phyloP scores from a whole-genome alignment of 1,284 basidiomycete species.

The Boletus semigastroideus region DNA sequence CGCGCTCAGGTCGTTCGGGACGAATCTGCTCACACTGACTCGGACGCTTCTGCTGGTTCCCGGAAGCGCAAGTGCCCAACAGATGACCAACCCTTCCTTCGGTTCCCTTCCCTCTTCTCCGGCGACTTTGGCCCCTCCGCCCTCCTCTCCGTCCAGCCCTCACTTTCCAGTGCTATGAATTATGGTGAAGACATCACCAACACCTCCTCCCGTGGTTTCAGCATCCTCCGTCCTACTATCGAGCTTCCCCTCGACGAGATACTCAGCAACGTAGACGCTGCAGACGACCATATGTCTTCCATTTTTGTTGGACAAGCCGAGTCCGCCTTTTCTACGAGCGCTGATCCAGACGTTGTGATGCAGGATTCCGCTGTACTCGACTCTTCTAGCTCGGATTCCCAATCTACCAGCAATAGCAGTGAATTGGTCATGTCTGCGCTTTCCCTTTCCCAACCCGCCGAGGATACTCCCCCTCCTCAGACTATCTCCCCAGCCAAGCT shows the following conservation, averaged over 20 bases:
- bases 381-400: slow-evolving; percentile 7
- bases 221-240: slow-evolving; percentile 72
- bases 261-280: slow-evolving; percentile 37
- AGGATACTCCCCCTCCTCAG: slow-evolving; percentile 40
- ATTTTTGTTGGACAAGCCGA: slow-evolving; percentile 12
- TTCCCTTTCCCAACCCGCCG: slow-evolving; percentile 39
- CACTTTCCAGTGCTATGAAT: slow-evolving; percentile 62
- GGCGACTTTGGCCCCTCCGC: slow-evolving; percentile 73
- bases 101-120: slow-evolving; percentile 70
- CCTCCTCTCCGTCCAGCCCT: slow-evolving; percentile 65
- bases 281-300: slow-evolving; percentile 17
- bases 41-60: slow-evolving; percentile 37
- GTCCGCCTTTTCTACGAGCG: not conserved
- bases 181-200: slow-evolving; percentile 70
- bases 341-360: slow-evolving; percentile 30
- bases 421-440: slow-evolving; percentile 18
- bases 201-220: slow-evolving; percentile 49
- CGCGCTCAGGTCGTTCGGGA: slow-evolving; percentile 35
- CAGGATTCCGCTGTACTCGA: slow-evolving; percentile 18
- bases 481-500: slow-evolving; percentile 54
- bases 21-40: slow-evolving; percentile 21
- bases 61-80: slow-evolving; percentile 36
- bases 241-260: slow-evolving; percentile 78
- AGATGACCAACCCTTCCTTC: slow-evolving; percentile 38
- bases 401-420: not conserved